Evolutionary conservation across 768 basidiomycete species (phyloP).

Genomic region (Heimioporus sp.): DNA sequence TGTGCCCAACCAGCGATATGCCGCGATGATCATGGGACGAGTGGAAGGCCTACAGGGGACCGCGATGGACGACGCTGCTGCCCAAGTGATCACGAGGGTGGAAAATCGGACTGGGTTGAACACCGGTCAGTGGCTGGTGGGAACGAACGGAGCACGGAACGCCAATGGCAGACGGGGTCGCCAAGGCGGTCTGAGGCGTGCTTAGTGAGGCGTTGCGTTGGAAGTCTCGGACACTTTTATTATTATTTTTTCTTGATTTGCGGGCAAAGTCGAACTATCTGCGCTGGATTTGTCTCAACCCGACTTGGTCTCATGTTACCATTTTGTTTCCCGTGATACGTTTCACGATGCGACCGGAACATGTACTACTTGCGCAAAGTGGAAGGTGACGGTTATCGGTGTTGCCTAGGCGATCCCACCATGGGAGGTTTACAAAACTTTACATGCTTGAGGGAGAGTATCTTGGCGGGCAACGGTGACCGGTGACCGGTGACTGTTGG

Average conservation of each 20-base stretch:
- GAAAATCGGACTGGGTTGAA: slow-evolving; percentile 15
- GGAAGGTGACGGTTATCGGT: not conserved
- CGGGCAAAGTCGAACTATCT: not conserved
- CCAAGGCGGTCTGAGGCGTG: slow-evolving; percentile 6
- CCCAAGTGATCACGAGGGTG: slow-evolving; percentile 21
- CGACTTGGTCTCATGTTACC: no score
- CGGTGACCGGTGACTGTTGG: no score
- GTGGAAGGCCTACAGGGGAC: not conserved
- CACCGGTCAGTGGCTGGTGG: slow-evolving; percentile 2
- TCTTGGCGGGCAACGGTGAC: no score
- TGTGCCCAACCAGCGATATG: slow-evolving; percentile 19
- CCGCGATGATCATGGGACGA: not conserved
- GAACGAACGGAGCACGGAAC: slow-evolving; percentile 2
- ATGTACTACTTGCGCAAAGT: not conserved
- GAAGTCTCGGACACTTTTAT: no score
- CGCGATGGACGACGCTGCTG: slow-evolving; percentile 15
- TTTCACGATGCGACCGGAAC: not conserved
- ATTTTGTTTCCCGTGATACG: not conserved
- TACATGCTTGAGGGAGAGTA: no score
- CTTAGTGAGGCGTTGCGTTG: not conserved
- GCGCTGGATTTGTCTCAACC: slow-evolving; percentile 8
- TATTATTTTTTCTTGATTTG: slow-evolving; percentile 20
- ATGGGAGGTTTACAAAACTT: no score
- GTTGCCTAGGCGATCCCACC: not conserved
- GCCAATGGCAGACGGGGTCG: not conserved